These are phyloP conservation scores for Yamadazyma sp. DNA, from an alignment of 805 yeast genomes.

Conservation along the genomic window DNA sequence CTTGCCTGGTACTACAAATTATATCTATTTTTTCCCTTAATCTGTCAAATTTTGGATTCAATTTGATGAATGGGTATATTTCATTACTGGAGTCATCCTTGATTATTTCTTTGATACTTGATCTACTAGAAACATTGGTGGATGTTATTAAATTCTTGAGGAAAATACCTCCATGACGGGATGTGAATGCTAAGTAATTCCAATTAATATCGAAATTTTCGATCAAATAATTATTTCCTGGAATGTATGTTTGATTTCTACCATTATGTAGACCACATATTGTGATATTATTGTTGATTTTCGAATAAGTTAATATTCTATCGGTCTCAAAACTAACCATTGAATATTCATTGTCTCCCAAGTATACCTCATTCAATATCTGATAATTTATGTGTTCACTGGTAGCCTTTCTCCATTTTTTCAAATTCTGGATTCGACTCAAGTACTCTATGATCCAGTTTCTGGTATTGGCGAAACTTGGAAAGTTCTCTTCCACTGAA, in stretches of 20 bases:
- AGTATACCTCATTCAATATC: constrained; percentile 23
- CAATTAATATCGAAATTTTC: constrained; percentile 21
- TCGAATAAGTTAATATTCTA: constrained; percentile 26
- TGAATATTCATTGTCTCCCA: constrained; percentile 17
- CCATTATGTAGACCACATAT: constrained; percentile 33
- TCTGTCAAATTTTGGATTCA: constrained; percentile 21
- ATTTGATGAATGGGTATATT: constrained; percentile 14
- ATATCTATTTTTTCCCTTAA: constrained; percentile 23
- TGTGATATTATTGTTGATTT: constrained; percentile 25
- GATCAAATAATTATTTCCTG: constrained; percentile 21
- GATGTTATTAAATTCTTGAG: constrained; percentile 33
- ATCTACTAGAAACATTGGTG: constrained; percentile 23
- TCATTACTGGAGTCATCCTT: constrained; percentile 11
- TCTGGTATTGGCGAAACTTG: constrained; percentile 42
- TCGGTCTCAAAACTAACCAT: constrained; percentile 25
- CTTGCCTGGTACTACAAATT: constrained; percentile 22
- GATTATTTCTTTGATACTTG: constrained; percentile 18
- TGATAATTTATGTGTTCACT: constrained; percentile 26
- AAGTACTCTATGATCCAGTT: constrained; percentile 49
- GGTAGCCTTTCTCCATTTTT: constrained; percentile 38
- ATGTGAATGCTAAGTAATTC: constrained; percentile 31
- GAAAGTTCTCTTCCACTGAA: constrained; percentile 34
- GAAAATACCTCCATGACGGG: constrained; percentile 24
- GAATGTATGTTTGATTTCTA: constrained; percentile 35
- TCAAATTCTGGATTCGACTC: constrained; percentile 29